Conservation (phyloP, 257 asterid species). For the Nicotiana knightiana region DNA sequence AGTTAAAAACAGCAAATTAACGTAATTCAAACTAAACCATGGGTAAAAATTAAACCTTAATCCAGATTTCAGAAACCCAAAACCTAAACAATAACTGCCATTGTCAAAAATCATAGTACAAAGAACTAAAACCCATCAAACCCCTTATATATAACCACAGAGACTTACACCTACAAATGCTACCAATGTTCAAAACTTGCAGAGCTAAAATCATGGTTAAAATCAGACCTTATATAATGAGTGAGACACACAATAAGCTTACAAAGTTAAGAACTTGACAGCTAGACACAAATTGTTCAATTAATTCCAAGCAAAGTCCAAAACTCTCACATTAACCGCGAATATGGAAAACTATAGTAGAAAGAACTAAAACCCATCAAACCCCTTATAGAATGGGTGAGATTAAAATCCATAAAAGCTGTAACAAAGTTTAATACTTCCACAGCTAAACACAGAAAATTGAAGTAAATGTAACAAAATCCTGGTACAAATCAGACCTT, state of each 20-base stretch:
- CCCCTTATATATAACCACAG: background rate
- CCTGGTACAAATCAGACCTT: no score
- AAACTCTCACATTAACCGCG: background rate
- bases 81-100: background rate
- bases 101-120: background rate
- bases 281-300: no score
- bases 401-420: background rate
- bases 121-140: background rate
- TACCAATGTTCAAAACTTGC: background rate
- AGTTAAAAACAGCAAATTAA: background rate
- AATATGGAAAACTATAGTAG: background rate
- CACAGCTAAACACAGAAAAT: background rate
- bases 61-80: conserved; percentile 26
- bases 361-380: background rate
- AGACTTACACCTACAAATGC: background rate
- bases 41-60: conserved; percentile 42
- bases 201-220: background rate
- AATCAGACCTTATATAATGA: background rate
- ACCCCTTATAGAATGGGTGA: background rate
- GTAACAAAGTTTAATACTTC: background rate
- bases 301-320: background rate
- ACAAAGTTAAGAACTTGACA: no score
- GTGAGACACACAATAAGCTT: no score
- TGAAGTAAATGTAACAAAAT: background rate
- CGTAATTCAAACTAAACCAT: background rate